Base-by-base conservation (phyloP, 1,284 basidiomycete species). In the Earliella scabrosa region DNA sequence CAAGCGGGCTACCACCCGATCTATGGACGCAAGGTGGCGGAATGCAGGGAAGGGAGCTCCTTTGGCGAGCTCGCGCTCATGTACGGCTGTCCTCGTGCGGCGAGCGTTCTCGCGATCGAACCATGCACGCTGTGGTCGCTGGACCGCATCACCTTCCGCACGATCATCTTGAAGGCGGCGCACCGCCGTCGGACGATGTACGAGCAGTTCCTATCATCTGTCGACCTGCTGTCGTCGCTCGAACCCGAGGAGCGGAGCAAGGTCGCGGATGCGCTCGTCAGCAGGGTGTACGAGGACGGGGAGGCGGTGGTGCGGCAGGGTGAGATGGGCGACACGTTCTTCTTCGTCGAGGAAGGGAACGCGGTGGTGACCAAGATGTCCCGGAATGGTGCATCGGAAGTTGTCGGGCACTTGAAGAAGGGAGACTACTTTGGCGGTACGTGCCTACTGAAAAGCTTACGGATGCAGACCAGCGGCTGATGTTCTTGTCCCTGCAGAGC, bases 341-440 rank as follows among this genome's bases (percentile, higher is more conserved):
- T 95, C 81, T 93, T 99, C 63, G 88, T 99, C 50, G 95, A 98
- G 70, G 92, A 93, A 63, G 97, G 97, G 20, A 85, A 91, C 60
- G 97, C 96, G 2, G 79, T 89, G 53, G 95, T 95, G 3, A 90
- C 90, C 54, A 97, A 98, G 78, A 76, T 76, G 39, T 82, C 87
- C 61, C 76, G 77, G 55, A 78, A 75, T 24, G 83, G 84, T 8
- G 82, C 85, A 41, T 88, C 87, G 0, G 80, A 85, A 48, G 72
- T 77, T 58, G 92, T 98, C 11, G 92, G 91, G 16, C 82, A 78
- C 54, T 82, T 94, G 50, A 83, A 80, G 65, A 93, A 95, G 67
- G 97, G 97, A 13, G 96, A 99, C 73, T 99, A 98, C 82, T 99
- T 99, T 79, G 97, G 97, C 74, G 95, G 95, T 94, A 66, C 68